Conservation (phyloP, 352 stramenopile genomes). For the Globisporangium splendens region DNA sequence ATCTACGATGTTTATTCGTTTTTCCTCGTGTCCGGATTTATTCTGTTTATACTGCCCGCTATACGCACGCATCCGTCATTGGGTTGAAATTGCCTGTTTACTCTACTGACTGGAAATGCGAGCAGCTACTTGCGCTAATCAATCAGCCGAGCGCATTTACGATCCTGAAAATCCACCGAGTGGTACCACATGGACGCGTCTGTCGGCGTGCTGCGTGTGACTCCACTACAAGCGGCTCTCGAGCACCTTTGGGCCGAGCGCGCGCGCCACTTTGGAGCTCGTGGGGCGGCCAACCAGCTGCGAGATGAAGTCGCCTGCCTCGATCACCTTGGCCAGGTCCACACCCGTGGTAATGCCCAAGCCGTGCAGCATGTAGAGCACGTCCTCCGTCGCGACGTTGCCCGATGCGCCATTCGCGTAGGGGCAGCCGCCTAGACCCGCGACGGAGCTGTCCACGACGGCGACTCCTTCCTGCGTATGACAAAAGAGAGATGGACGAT, state of each 20-base stretch:
- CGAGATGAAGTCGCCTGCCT: conserved; percentile 88
- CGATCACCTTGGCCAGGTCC: conserved; percentile 90
- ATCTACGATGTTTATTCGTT: too few species aligned
- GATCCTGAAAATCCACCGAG: neutral
- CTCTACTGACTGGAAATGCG: too few species aligned
- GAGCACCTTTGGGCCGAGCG: conserved; percentile 42
- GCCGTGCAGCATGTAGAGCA: conserved; percentile 97
- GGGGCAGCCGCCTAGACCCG: conserved; percentile 94
- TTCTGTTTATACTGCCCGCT: too few species aligned
- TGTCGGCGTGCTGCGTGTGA: neutral
- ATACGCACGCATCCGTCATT: too few species aligned
- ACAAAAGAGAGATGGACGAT: neutral
- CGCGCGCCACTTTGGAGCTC: conserved; percentile 87
- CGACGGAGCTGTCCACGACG: conserved; percentile 94
- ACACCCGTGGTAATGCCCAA: conserved; percentile 94
- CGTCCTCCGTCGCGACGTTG: conserved; percentile 97
- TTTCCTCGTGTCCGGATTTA: too few species aligned
- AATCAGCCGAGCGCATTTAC: neutral
- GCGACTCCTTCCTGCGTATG: conserved; percentile 81
- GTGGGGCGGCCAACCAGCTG: conserved; percentile 65
- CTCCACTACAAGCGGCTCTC: conserved; percentile 40
- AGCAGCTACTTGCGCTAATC: too few species aligned
- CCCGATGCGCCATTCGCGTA: conserved; percentile 95
- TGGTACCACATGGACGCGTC: too few species aligned
- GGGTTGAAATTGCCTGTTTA: too few species aligned